Evolutionary conservation across 169 alveolate species (phyloP).

Genomic region (Miamiensis avidus): DNA sequence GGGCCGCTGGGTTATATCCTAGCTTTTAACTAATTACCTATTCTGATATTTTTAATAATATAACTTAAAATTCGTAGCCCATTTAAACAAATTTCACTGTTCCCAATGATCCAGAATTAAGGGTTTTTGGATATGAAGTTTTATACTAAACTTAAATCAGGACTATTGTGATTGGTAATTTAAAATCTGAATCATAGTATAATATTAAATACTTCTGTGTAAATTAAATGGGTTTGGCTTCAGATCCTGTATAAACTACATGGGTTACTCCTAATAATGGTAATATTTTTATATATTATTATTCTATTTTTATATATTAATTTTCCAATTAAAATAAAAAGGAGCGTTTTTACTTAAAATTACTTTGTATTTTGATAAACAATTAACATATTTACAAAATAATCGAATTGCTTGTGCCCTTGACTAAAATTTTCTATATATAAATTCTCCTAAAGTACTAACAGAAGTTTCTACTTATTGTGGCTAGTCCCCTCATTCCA

Average conservation of each 20-base stretch:
- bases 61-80: not conserved
- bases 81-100: not conserved
- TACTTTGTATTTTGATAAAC: not conserved
- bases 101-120: not conserved
- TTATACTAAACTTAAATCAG: not conserved
- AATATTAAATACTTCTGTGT: not conserved
- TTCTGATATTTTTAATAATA: no score
- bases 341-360: not conserved
- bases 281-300: no score
- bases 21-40: not conserved
- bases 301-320: no score
- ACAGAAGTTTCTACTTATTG: not conserved
- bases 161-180: not conserved
- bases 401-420: not conserved
- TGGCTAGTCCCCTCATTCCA: not conserved
- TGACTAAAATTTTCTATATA: not conserved
- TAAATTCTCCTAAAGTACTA: no score
- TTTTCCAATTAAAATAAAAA: no score
- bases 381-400: not conserved
- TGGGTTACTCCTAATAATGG: not conserved
- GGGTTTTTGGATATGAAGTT: not conserved
- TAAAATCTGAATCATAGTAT: not conserved
- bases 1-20: not conserved
- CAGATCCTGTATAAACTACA: not conserved
- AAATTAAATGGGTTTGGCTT: not conserved